phyloP scores from a whole-genome alignment of 495 filamentous ascomycete genomes.

The Penicillium dipodomyicola region DNA sequence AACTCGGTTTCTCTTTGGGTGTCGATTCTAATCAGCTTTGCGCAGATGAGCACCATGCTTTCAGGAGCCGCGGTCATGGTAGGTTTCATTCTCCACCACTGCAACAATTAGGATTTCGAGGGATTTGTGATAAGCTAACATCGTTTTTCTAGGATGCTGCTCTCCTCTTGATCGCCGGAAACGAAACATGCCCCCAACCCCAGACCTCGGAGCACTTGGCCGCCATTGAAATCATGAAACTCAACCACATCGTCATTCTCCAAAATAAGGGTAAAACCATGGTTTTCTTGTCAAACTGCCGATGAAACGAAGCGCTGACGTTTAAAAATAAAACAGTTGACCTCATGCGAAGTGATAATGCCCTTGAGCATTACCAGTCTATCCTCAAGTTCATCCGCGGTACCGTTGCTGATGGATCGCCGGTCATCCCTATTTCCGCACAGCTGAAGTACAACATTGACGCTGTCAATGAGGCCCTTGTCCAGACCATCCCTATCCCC shows the following conservation, averaged over 20 bases:
- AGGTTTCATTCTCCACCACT: not conserved
- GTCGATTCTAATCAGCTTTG: slow-evolving; percentile 9
- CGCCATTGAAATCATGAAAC: slow-evolving; percentile 98
- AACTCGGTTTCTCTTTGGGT: not conserved
- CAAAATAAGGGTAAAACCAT: slow-evolving; percentile 71
- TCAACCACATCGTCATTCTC: slow-evolving; percentile 96
- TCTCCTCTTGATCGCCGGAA: slow-evolving; percentile 92
- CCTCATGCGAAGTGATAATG: slow-evolving; percentile 90
- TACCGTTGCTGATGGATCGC: slow-evolving; percentile 92
- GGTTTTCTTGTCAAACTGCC: not conserved
- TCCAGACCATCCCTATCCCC: slow-evolving; percentile 89
- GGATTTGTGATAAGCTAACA: not conserved
- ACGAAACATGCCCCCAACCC: slow-evolving; percentile 98
- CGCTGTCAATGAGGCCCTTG: slow-evolving; percentile 90
- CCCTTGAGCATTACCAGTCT: slow-evolving; percentile 87
- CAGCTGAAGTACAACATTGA: slow-evolving; percentile 99
- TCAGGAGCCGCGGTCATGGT: slow-evolving; percentile 97
- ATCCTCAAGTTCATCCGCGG: slow-evolving; percentile 97
- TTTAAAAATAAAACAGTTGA: slow-evolving; percentile 55
- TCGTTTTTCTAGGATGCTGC: slow-evolving; percentile 66
- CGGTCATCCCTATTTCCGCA: slow-evolving; percentile 96
- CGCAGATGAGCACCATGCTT: slow-evolving; percentile 94
- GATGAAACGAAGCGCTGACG: not conserved
- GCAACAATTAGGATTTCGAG: not conserved
- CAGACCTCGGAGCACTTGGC: slow-evolving; percentile 98